These are phyloP conservation scores for Chrysophaeum taylorii DNA, from an alignment of 352 stramenopile genomes.

Conservation along the genomic window DNA sequence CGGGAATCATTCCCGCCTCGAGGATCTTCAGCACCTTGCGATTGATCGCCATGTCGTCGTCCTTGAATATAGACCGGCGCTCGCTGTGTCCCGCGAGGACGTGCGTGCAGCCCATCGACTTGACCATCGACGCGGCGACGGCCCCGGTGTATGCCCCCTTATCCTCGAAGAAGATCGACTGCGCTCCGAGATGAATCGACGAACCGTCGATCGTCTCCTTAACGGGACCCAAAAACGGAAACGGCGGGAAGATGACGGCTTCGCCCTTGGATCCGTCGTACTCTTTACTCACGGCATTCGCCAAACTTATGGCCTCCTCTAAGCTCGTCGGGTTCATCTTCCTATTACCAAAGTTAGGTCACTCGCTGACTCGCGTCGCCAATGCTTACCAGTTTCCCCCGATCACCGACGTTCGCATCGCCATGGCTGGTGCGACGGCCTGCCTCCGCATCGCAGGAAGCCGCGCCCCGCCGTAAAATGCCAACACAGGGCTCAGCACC, in stretches of 20 bases:
- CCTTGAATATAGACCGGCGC: conserved; percentile 6
- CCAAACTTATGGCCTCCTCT: conserved; percentile 35
- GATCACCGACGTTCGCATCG: no score
- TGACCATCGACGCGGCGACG: conserved; percentile 58
- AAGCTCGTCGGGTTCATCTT: conserved; percentile 65
- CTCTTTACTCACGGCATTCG: conserved; percentile 21
- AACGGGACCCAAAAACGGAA: not conserved
- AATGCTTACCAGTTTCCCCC: no score
- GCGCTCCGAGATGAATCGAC: not conserved
- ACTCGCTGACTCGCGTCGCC: no score
- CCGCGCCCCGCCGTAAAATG: no score
- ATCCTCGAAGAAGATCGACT: conserved; percentile 51
- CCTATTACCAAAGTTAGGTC: conserved; percentile 83
- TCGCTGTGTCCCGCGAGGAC: conserved; percentile 9
- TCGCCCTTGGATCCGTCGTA: not conserved
- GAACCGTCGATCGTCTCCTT: not conserved
- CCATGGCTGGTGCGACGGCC: no score
- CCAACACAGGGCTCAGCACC: no score
- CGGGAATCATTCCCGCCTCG: conserved; percentile 60
- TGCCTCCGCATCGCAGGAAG: no score
- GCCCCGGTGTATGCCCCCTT: conserved; percentile 67
- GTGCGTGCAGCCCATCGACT: conserved; percentile 28
- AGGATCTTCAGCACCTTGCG: conserved; percentile 53
- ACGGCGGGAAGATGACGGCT: conserved; percentile 6
- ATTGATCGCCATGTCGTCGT: conserved; percentile 10